These are phyloP conservation scores for Trichoderma harzianum DNA, from an alignment of 2,329 filamentous ascomycete species.

Conservation along the genomic window DNA sequence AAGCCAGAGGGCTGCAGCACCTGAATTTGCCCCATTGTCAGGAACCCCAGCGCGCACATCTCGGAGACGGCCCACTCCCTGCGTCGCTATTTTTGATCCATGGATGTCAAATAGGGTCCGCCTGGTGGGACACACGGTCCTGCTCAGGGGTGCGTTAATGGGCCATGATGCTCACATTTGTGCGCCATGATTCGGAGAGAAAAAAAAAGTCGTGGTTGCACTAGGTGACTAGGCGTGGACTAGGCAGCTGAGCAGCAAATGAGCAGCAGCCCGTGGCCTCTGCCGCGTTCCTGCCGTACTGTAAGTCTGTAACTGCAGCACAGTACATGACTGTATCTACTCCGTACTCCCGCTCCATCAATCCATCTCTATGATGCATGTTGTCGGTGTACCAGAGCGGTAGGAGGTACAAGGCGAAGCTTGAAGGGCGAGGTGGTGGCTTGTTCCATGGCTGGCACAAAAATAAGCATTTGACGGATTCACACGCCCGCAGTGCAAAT, in stretches of 20 bases:
- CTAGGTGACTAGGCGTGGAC: background rate
- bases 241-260: constrained; percentile 11
- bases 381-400: background rate
- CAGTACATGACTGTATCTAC: background rate
- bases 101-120: constrained; percentile 13
- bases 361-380: background rate
- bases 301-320: background rate
- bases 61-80: constrained; percentile 5
- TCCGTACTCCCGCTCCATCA: background rate
- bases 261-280: background rate
- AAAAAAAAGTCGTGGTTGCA: constrained; percentile 6
- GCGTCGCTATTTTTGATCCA: constrained; percentile 19
- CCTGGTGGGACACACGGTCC: constrained; percentile 15
- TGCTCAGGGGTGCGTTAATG: constrained; percentile 13
- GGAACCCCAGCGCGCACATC: constrained; percentile 16
- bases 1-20: background rate
- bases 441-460: background rate
- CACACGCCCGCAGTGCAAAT: background rate
- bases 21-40: constrained; percentile 10
- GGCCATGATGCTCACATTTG: background rate
- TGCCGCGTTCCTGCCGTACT: background rate
- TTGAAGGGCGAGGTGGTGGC: background rate
- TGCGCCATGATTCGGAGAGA: constrained; percentile 9
- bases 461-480: background rate
- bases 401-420: background rate